Conservation (phyloP, 2,329 filamentous ascomycete genomes). For the Verticillium zaregamsianum region DNA sequence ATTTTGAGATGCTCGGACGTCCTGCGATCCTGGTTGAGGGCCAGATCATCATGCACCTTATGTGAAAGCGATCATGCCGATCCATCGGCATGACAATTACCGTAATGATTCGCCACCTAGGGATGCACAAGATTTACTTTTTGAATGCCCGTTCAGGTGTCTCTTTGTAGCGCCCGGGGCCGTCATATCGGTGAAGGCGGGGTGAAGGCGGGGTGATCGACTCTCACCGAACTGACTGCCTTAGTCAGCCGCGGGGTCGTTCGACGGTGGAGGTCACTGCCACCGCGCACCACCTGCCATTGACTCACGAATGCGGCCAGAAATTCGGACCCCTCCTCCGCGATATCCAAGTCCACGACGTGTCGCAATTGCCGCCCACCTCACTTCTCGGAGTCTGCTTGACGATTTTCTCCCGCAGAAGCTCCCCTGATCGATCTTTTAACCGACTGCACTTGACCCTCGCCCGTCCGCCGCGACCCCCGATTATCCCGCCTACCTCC, state of each 20-base stretch:
- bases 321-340: neutral
- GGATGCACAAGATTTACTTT: too few relatives aligned
- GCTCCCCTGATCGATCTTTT: neutral
- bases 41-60: too few relatives aligned
- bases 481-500: neutral
- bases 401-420: neutral
- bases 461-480: neutral
- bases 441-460: neutral
- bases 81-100: too few relatives aligned
- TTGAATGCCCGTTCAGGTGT: too few relatives aligned
- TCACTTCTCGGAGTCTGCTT: neutral
- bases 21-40: too few relatives aligned
- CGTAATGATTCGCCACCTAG: too few relatives aligned
- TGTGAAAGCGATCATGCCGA: too few relatives aligned
- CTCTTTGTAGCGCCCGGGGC: too few relatives aligned
- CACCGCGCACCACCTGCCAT: neutral
- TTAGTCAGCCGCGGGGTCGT: slow-evolving; percentile 1
- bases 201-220: neutral
- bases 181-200: neutral
- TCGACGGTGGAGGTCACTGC: neutral
- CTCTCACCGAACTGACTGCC: neutral
- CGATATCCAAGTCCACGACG: neutral
- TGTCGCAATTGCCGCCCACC: neutral
- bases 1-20: too few relatives aligned
- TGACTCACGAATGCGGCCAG: neutral